Evolutionary conservation across 1,139 yeast species (phyloP), one percentile per base, ranked within the genome.

Genomic region (Kazachstania sp.): DNA sequence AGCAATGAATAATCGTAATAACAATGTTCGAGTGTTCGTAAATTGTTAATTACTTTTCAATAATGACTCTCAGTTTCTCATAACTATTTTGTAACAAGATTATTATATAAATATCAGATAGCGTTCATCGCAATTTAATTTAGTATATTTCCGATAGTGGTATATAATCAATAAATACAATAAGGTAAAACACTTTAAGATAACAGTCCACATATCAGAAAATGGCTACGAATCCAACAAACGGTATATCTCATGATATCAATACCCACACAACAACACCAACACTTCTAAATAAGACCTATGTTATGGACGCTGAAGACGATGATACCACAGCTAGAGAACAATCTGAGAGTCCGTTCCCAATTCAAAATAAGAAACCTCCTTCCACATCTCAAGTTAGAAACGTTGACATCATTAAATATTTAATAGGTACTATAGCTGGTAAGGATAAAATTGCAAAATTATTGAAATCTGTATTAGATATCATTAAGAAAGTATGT

Each of bases 361-460:
- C 35, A 28, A 30, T 4, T 15, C 26, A 15, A 35, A 20, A 2
- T n/a, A 40, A 34, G 12, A 29, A 26, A 7, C 15, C 29, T 8
- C 6, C 19, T 7, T 31, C 37, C 7, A 38, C 37, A 31, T 19
- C 39, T n/a, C 13, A 15, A 1, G 44, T 44, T 6, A 38, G 41
- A 35, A 28, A 46, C 19, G 20, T 43, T 12, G 44, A 44, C 20
- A 32, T 38, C n/a, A n/a, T 44, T 20, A 49, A 45, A 42, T 41
- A 43, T 32, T 32, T 51, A 20, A 35, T 51, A 2, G 45, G 46
- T 18, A 49, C 52, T 7, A n/a, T 51, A 20, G 47, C 44, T 2
- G 92, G 90, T 39, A 83, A 83, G 61, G 92, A 83, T 58, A 81
- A 82, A 58, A 51, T 81, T 56, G 84, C 86, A 31, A 83, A 83